Evolutionary conservation across 208 protist species (phyloP).

Genomic region (Trypanosoma mega): DNA sequence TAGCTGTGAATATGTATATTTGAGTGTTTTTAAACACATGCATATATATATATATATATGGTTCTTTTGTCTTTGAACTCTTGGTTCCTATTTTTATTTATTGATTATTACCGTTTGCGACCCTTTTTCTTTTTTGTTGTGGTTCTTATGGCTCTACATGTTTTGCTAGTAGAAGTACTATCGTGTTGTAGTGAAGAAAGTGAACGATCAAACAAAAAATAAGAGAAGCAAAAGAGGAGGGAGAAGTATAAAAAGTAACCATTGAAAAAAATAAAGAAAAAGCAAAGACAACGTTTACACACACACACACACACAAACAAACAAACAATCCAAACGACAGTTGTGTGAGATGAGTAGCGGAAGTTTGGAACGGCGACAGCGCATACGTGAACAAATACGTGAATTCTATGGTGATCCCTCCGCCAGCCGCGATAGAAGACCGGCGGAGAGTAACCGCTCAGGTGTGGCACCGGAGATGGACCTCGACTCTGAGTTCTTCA

Average conservation of each 20-base stretch:
- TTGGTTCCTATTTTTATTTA: slow-evolving; percentile 2
- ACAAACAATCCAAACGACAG: too few species aligned
- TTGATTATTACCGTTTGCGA: slow-evolving; percentile 2
- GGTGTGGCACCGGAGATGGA: slow-evolving; percentile 64
- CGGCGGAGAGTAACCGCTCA: not conserved
- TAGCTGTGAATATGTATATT: not conserved
- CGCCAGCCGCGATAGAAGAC: slow-evolving; percentile 17
- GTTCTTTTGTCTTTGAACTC: not conserved
- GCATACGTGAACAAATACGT: slow-evolving; percentile 72
- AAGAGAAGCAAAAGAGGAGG: too few species aligned
- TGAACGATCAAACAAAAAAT: too few species aligned
- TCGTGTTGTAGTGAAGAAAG: too few species aligned
- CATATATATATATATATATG: slow-evolving; percentile 11
- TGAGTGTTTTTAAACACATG: not conserved
- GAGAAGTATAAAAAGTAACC: too few species aligned
- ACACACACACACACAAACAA: too few species aligned
- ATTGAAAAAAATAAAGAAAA: too few species aligned
- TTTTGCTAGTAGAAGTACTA: too few species aligned
- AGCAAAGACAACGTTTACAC: too few species aligned
- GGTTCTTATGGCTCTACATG: too few species aligned
- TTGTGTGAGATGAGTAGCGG: slow-evolving; percentile 15
- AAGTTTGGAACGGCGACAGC: slow-evolving; percentile 47
- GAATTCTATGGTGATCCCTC: slow-evolving; percentile 79
- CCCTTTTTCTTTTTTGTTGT: slow-evolving; percentile 3
- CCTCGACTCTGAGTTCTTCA: slow-evolving; percentile 85